Conservation (phyloP, 306 rosid genomes). For the Corylus avellana region DNA sequence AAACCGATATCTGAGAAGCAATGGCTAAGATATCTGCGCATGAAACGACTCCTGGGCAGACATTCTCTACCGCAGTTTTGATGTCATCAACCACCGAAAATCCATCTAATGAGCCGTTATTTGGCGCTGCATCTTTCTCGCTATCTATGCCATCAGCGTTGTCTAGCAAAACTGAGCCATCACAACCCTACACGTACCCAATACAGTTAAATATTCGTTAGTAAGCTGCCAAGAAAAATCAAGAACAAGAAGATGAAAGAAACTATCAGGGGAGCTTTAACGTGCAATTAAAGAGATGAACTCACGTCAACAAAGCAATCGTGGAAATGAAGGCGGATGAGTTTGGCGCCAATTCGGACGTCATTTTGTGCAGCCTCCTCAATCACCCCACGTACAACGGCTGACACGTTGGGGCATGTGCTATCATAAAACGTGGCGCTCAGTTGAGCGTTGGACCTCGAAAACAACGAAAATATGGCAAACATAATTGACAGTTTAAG, state of each 20-base stretch:
- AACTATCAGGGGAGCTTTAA: neutral
- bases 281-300: too few relatives aligned
- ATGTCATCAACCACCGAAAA: conserved; percentile 40
- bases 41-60: conserved; percentile 50
- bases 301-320: conserved; percentile 39
- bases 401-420: conserved; percentile 31
- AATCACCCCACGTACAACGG: conserved; percentile 29
- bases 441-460: conserved; percentile 27
- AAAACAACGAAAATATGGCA: conserved; percentile 5
- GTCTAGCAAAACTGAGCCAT: conserved; percentile 47
- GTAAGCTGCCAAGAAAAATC: neutral
- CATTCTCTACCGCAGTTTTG: conserved; percentile 46
- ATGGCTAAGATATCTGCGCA: conserved; percentile 55
- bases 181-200: conserved; percentile 42
- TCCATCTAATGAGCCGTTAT: conserved; percentile 24
- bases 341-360: conserved; percentile 29
- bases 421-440: conserved; percentile 24
- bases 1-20: conserved; percentile 29
- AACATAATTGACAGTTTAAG: neutral
- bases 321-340: conserved; percentile 45
- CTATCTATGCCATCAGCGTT: conserved; percentile 25
- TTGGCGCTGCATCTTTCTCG: conserved; percentile 26
- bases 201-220: neutral
- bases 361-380: conserved; percentile 24
- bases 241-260: neutral